phyloP scores from a whole-genome alignment of 768 basidiomycete genomes.

The Cystofilobasidium bisporidii region DNA sequence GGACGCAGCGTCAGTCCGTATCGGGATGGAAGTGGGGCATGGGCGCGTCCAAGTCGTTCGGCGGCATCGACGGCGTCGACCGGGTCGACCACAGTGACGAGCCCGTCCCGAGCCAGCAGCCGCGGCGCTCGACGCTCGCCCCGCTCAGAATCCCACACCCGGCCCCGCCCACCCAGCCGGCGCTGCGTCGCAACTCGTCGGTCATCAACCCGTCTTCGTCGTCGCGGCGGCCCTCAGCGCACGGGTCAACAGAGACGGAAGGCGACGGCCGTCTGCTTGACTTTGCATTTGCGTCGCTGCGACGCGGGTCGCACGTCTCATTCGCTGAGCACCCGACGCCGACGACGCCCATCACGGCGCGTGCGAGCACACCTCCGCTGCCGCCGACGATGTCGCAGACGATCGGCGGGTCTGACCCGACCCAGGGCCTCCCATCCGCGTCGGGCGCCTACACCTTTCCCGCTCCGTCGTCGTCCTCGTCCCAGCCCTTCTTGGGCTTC shows the following conservation, averaged over 20 bases:
- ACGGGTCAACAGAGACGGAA: background rate
- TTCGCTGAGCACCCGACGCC: constrained; percentile 14
- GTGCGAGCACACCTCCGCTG: background rate
- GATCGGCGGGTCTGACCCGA: background rate
- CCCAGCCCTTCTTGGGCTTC: background rate
- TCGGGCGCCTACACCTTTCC: background rate
- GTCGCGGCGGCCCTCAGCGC: background rate
- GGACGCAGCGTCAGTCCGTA: background rate
- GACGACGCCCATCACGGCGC: background rate
- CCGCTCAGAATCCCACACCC: constrained; percentile 13
- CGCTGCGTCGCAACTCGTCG: constrained; percentile 12
- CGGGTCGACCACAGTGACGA: background rate
- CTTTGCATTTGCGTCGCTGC: background rate
- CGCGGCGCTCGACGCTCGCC: background rate
- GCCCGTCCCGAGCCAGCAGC: background rate
- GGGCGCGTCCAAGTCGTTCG: constrained; percentile 2
- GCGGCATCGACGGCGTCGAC: background rate
- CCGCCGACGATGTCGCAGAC: background rate
- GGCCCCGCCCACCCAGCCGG: constrained; percentile 12
- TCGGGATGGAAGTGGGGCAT: constrained; percentile 22
- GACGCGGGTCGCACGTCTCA: constrained; percentile 23
- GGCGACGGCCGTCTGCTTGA: background rate
- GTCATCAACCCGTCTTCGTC: background rate
- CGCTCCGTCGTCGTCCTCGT: too few species aligned
- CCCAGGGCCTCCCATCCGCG: background rate